Base-by-base conservation (phyloP, 2,329 filamentous ascomycete species). In the Clonostachys chloroleuca region DNA sequence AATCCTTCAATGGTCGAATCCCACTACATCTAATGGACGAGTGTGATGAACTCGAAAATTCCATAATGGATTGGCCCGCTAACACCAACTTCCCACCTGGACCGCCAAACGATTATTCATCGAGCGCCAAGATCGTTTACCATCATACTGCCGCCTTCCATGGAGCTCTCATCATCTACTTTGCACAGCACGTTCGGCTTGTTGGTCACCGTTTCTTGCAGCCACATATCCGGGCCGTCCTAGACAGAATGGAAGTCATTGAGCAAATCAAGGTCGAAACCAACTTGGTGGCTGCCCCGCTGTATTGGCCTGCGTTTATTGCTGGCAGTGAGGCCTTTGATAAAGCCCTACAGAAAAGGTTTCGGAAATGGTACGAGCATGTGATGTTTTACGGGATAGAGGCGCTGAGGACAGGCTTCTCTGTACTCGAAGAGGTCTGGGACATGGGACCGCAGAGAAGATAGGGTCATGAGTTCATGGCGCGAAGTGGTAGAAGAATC, bases 21-120 rank as follows among this genome's bases (percentile, higher is more conserved):
- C 42, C 49, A 39, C 24, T 50, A 34, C 17, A 39, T 1, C 52
- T 61, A 3, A 55, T 59, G 49, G 47, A 44, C 8, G 55, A 60
- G 46, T 61, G 59, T 17, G 58, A 59, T n/a, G 40, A 50, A 10
- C 55, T 61, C 42, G 53, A 58, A 49, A 55, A 56, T 49, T 52
- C 57, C 9, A 51, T 50, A 12, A 40, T 51, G 35, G 41, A 49
- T 10, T 53, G 24, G 24, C 24, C 24, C 3, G 24, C 24, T 30
- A 3, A 10, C 9, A 30, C 24, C 24, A 30, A 3, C 4, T 30
- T 30, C 24, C 24, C 24, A 47, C 47, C 3, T 41, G 17, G 34
- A n/a, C 14, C 8, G 35, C 44, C 12, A 12, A 41, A 5, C n/a
- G 12, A 40, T 3, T 33, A n/a, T 7, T 30, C 35, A 6, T 33